phyloP scores from a whole-genome alignment of 2,329 filamentous ascomycete species.

The Biscogniauxia sp. region DNA sequence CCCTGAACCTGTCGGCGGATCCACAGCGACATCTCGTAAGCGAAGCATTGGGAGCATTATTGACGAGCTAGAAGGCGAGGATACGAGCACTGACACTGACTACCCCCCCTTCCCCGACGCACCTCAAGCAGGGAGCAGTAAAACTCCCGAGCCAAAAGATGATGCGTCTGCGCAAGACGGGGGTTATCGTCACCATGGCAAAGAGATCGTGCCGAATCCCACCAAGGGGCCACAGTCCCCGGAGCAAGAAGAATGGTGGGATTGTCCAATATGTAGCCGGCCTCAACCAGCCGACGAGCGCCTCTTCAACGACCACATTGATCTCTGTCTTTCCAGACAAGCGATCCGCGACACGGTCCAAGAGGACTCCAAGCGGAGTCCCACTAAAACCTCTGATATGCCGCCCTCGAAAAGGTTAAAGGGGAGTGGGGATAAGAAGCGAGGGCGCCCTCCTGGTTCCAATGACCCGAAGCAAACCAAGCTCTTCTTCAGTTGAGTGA shows the following conservation, averaged over 20 bases:
- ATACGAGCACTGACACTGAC: conserved; percentile 50
- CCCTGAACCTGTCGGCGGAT: conserved; percentile 19
- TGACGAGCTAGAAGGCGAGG: conserved; percentile 18
- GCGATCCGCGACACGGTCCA: conserved; percentile 83
- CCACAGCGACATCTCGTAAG: conserved; percentile 26
- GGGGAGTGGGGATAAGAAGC: conserved; percentile 25
- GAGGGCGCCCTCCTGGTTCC: conserved; percentile 16
- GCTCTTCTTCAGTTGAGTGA: conserved; percentile 47
- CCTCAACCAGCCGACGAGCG: conserved; percentile 74
- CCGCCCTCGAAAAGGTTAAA: conserved; percentile 39
- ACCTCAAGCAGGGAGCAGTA: neutral
- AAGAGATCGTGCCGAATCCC: conserved; percentile 50
- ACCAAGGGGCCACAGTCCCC: conserved; percentile 31
- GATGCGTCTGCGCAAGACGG: conserved; percentile 53
- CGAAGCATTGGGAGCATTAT: conserved; percentile 52
- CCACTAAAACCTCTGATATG: conserved; percentile 28
- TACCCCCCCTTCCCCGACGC: neutral
- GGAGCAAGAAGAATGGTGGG: conserved; percentile 61
- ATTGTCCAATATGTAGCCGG: conserved; percentile 82
- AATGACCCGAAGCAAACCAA: conserved; percentile 35
- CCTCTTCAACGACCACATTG: conserved; percentile 86
- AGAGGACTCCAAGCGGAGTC: conserved; percentile 37
- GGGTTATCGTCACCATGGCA: conserved; percentile 42
- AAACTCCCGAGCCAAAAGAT: conserved; percentile 36
- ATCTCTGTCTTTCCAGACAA: conserved; percentile 81